Conservation (phyloP, 768 basidiomycete genomes). For the Boletus vinaceobasis region DNA sequence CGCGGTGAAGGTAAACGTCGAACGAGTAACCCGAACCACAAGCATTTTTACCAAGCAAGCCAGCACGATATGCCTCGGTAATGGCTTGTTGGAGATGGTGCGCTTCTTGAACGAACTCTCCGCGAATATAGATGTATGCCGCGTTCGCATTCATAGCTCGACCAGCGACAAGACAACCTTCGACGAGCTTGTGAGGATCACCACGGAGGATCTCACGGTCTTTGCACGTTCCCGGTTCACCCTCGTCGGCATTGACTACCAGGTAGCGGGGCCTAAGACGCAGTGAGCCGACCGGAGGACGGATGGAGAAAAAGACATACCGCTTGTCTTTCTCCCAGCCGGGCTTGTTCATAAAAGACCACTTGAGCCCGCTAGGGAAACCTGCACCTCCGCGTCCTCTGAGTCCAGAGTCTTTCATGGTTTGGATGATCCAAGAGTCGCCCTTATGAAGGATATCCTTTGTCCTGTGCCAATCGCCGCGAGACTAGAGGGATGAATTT, state of each 20-base stretch:
- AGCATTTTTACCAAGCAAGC: constrained; percentile 84
- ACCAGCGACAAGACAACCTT: constrained; percentile 96
- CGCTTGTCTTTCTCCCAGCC: constrained; percentile 93
- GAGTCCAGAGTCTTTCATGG: constrained; percentile 93
- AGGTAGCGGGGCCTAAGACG: constrained; percentile 82
- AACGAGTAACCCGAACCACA: constrained; percentile 94
- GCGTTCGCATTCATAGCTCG: constrained; percentile 96
- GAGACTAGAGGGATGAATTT: constrained; percentile 46
- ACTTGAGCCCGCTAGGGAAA: constrained; percentile 94
- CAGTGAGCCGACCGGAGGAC: background rate
- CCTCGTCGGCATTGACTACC: constrained; percentile 98
- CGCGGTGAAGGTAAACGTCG: constrained; percentile 97
- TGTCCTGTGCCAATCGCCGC: constrained; percentile 98
- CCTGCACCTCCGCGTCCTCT: constrained; percentile 96
- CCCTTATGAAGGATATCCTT: constrained; percentile 96
- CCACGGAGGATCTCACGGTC: constrained; percentile 97
- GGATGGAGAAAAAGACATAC: constrained; percentile 35
- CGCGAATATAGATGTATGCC: constrained; percentile 99
- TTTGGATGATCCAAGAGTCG: constrained; percentile 96
- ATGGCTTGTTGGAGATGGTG: constrained; percentile 94
- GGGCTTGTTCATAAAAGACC: constrained; percentile 99
- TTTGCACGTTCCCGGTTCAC: constrained; percentile 98
- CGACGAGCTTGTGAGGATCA: constrained; percentile 97
- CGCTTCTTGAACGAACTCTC: constrained; percentile 97
- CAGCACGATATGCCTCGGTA: constrained; percentile 88